Base-by-base conservation (phyloP, 1,139 yeast species). In the Hyphopichia fennica region DNA sequence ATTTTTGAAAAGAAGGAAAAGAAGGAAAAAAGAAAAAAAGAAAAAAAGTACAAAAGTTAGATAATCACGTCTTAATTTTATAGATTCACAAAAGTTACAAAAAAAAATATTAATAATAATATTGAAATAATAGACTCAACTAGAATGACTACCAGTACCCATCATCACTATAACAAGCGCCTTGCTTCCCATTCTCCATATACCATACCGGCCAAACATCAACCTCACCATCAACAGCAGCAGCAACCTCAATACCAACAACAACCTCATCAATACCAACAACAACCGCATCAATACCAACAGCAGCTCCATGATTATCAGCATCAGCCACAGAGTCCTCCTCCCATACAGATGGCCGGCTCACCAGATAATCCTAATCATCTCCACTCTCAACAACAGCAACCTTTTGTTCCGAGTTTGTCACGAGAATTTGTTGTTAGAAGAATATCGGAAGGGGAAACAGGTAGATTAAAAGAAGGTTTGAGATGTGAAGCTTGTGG, bases 401-500 rank as follows among this genome's bases (percentile, higher is more conserved):
- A 25, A 25, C 28, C 28, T 1, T 64, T 73, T 1, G 77, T 72
- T 2, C 82, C 82, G 1, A 68, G 77, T 44, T 67, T 85, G 38
- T 75, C 86, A 11, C 68, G 95, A 47, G 87, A 84, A 50, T 85
- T 85, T 66, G 95, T 87, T 9, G 93, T 85, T 18, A 72, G 96
- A 47, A 71, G 96, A 46, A 87, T 86, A 41, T 81, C 89, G 42
- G 96, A 87, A 60, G 95, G 95, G 35, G 96, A 87, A 60, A 80
- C 89, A 2, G 95, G 95, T 9, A 65, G 96, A 41, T 71, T 87
- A 41, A 87, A 87, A 60, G 95, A 87, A 57, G 91, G 86, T 56
- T 75, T 87, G 48, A 84, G 84, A 54, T 87, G 96, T 66, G 95
- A 87, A 62, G 89, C 95, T 3, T 87, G 96, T 57, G 96, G 96